Evolutionary conservation across 768 basidiomycete genomes (phyloP), one percentile per base, ranked within the genome.

Genomic region (Pisolithus tinctorius): DNA sequence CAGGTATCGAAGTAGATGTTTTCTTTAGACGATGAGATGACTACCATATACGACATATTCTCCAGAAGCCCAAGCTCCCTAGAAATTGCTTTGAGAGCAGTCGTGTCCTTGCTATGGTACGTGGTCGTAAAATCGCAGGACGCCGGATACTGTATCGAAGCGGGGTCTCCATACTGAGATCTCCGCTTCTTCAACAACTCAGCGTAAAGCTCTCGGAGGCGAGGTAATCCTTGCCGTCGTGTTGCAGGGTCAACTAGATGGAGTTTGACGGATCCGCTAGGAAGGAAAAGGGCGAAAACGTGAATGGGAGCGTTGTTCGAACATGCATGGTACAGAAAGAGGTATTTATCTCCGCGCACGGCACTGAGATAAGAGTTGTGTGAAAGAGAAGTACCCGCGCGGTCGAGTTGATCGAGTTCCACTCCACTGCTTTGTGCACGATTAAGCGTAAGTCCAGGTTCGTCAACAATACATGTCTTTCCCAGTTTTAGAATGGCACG

Each of bases 161-260:
- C 65, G 50, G 69, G 71, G 31, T 66, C 53, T 38, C 73, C 76
- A 54, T 71, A 71, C 10, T 57, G 59, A 51, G 69, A 59, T 30
- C 71, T 69, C 36, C 75, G 75, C 61, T 85, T 81, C 53, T 75
- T 71, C 31, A 80, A 64, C 37, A 83, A 74, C 20, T 87, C 86
- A 1, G 59, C 56, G 61, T 97, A 99, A 26, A 78, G 72, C 48
- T 88, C 84, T 29, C 81, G 72, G n/a, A 97, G 76, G 43, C 82
- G 84, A 5, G 83, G 74, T 29, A 97, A 82, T 5, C 83, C 79
- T 60, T 95, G 93, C 41, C 93, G 82, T 37, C 83, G 82, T n/a
- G 83, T 81, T 14, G 92, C 92, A 37, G 85, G 84, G 65, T 98
- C 96, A 50, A 98, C 93, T 47, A 96, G 71, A 64, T 93, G 93